These are phyloP conservation scores for Aspergillus quadricinctus DNA, from an alignment of 2,329 filamentous ascomycete genomes.

Conservation along the genomic window DNA sequence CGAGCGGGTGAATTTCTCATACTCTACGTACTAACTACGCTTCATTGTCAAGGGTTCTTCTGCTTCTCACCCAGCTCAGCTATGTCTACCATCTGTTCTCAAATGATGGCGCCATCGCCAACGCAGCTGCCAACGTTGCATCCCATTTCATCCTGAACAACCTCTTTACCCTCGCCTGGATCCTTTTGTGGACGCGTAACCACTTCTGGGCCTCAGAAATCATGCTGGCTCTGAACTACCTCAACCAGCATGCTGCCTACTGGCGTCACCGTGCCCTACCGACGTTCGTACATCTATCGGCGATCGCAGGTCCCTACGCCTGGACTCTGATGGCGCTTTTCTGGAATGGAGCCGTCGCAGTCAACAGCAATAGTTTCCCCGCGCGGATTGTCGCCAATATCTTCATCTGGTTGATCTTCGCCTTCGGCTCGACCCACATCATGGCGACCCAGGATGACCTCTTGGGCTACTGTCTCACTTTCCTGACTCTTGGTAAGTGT, in stretches of 20 bases:
- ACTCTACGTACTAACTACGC: background rate
- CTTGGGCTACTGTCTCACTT: conserved; percentile 73
- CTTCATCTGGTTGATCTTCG: conserved; percentile 79
- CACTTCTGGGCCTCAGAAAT: conserved; percentile 74
- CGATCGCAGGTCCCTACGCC: conserved; percentile 71
- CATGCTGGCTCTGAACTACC: conserved; percentile 72
- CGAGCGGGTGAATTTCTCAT: background rate
- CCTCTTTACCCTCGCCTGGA: conserved; percentile 73
- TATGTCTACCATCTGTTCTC: conserved; percentile 77
- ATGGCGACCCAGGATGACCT: conserved; percentile 68
- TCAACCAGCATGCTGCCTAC: conserved; percentile 74
- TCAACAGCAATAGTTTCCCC: conserved; percentile 62
- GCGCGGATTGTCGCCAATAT: conserved; percentile 81
- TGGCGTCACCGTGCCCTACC: conserved; percentile 72
- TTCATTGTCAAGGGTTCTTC: conserved; percentile 53
- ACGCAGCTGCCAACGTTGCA: conserved; percentile 70
- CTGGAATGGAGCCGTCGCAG: conserved; percentile 82
- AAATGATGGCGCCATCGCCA: conserved; percentile 57
- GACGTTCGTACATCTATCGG: conserved; percentile 70
- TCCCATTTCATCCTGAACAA: conserved; percentile 85
- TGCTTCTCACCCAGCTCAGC: conserved; percentile 70
- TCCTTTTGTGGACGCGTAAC: conserved; percentile 74
- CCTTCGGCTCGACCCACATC: conserved; percentile 73
- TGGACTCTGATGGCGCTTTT: conserved; percentile 85
- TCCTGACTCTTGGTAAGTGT: conserved; percentile 63